Base-by-base conservation (phyloP, 306 rosid species). In the Quercus robur region DNA sequence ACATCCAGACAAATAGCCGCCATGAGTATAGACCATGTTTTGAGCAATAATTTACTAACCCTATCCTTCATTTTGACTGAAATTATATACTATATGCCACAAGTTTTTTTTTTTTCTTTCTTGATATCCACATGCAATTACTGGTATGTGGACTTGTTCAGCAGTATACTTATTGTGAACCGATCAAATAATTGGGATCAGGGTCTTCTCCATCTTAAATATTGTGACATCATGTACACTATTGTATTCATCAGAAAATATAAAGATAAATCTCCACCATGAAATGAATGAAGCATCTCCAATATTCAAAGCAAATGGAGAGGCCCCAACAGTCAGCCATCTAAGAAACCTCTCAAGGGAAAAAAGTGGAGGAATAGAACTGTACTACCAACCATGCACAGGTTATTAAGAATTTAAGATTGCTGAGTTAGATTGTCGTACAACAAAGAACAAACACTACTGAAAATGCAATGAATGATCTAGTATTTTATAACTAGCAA, bases 1-100 rank as follows among this genome's bases (percentile, higher is more conserved):
- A 83, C 84, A 74, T 86, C 72, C 41, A 82, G 87, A 90, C 91
- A 90, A 85, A 84, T 59, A 70, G 87, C 93, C 84, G 86, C 85
- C 85, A 83, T 93, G 90, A 88, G 90, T 81, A 81, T 78, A 83
- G 80, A 81, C 77, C 71, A 66, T 85, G 73, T 54, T 78, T 84
- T 78, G 59, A 82, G 85, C 84, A 68, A 23, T 70, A 74, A 70
- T 67, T 77, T 78, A 79, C 78, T 79, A 49, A 61, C 58, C 77
- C 49, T 59, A 72, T 52, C 31, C 77, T 80, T 82, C 78, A 82
- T 77, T 79, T 84, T 73, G 85, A 78, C 77, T 54, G 41, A 21
- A 80, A 31, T 67, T 23, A 51, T 76, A 56, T 13, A 63, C 41
- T 55, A 30, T 64, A 59, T 79, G 59, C 55, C 55, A 18, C 33